Conservation (phyloP, 129 eudicot species). For the Flaveria sonorensis region DNA sequence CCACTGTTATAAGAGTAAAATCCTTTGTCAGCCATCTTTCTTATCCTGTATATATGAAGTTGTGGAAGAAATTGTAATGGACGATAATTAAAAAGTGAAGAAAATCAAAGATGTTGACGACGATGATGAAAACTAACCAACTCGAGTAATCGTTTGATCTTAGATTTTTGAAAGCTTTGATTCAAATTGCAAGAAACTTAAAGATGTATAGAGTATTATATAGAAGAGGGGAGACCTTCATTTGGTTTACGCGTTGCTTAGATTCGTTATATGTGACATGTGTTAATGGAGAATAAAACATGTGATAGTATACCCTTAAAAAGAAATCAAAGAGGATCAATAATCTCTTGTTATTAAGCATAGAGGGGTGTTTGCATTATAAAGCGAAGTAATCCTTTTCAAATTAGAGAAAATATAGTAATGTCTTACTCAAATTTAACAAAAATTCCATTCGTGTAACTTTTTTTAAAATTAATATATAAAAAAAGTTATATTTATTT, state of each 20-base stretch:
- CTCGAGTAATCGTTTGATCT: conserved; percentile 15
- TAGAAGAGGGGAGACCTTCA: conserved; percentile 19
- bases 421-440: too few relatives aligned
- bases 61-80: background rate
- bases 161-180: conserved; percentile 14
- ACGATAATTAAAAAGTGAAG: background rate
- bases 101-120: too few relatives aligned
- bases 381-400: too few relatives aligned
- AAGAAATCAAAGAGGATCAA: background rate
- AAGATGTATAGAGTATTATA: conserved; percentile 20
- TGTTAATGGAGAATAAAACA: conserved; percentile 24
- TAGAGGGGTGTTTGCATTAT: too few relatives aligned
- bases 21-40: conserved; percentile 55
- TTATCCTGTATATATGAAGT: background rate
- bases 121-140: conserved; percentile 23
- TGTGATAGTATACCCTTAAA: background rate
- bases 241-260: conserved; percentile 29
- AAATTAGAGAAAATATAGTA: too few relatives aligned
- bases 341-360: too few relatives aligned
- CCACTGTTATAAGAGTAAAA: conserved; percentile 51
- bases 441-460: too few relatives aligned
- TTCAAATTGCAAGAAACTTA: conserved; percentile 11
- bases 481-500: too few relatives aligned
- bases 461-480: too few relatives aligned
- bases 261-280: background rate